Evolutionary conservation across 371 early-diverging fungal species (phyloP), one percentile per base, ranked within the genome.

Genomic region (Syncephalis plumigaleata): DNA sequence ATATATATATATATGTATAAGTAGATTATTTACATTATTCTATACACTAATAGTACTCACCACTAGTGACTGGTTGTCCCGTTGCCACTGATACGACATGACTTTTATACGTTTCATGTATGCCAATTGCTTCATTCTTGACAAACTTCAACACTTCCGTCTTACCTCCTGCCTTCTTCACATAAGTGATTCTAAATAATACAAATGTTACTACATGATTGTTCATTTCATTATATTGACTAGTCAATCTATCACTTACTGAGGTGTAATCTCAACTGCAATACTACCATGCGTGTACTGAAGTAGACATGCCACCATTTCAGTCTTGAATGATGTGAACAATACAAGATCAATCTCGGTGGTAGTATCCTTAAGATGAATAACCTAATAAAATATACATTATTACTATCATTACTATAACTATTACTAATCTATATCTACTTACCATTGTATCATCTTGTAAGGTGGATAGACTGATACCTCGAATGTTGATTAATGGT

Each of bases 361-460:
- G 7, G 31, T 7, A 7, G 31, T 31, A 31, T 31, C 31, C 11
- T 31, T 31, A 4, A 31, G 11, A 31, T 31, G 31, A 31, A 31
- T 31, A 31, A 31, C 31, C 31, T 31, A 31, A 31, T 31, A 11
- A 7, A 11, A 7, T 31, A 7, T 31, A 31, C 72, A 45, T 79
- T 81, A 31, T 31, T 31, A 31, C 7, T 31, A 31, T 31, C 31
- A 7, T 31, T 31, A 31, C 11, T 31, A 31, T 31, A 31, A 31
- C n/a, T n/a, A 31, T 11, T 11, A 31, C 11, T 31, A 31, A 31
- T 16, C 73, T 81, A 25, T 76, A 69, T 22, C 47, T 53, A 25
- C 74, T 55, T 13, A 91, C 79, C 49, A 87, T 64, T 77, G 89
- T 85, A 57, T 88, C 91, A 60, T 93, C 95, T 37, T 73, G 67